These are phyloP conservation scores for Pythium scleroteichum DNA, from an alignment of 352 stramenopile genomes.

Conservation along the genomic window DNA sequence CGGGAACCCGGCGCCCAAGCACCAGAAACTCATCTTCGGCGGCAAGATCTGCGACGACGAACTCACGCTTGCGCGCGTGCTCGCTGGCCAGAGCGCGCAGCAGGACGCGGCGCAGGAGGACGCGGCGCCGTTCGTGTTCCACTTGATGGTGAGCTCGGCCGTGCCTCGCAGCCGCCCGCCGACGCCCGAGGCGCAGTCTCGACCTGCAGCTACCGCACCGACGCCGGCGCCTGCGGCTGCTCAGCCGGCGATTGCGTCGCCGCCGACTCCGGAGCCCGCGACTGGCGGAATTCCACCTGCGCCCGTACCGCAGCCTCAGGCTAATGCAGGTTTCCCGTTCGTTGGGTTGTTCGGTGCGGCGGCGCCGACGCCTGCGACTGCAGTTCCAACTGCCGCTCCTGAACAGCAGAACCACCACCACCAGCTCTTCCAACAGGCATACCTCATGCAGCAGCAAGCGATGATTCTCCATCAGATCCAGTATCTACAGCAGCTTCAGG, in stretches of 20 bases:
- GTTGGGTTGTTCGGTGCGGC: slow-evolving; percentile 20
- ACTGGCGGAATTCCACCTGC: not conserved
- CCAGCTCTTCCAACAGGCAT: slow-evolving; percentile 54
- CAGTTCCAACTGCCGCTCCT: slow-evolving; percentile 15
- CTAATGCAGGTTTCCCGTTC: slow-evolving; percentile 19
- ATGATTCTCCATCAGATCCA: slow-evolving; percentile 82
- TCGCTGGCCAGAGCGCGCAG: slow-evolving; percentile 27
- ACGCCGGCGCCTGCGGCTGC: slow-evolving; percentile 10
- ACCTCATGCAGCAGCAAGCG: slow-evolving; percentile 80
- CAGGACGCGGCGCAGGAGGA: slow-evolving; percentile 24
- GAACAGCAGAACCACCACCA: slow-evolving; percentile 32
- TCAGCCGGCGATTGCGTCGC: not conserved
- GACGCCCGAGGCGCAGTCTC: slow-evolving; percentile 9
- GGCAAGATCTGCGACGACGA: slow-evolving; percentile 83
- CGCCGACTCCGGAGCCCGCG: slow-evolving; percentile 7
- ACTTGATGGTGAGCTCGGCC: slow-evolving; percentile 60
- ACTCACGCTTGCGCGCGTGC: slow-evolving; percentile 45
- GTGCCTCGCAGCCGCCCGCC: slow-evolving; percentile 24
- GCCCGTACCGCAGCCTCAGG: not conserved
- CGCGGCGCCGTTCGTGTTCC: slow-evolving; percentile 60
- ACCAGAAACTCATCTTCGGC: slow-evolving; percentile 87
- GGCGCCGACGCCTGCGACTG: slow-evolving; percentile 9
- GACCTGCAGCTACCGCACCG: slow-evolving; percentile 6
- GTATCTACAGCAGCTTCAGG: slow-evolving; percentile 69
- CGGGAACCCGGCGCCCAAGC: slow-evolving; percentile 36